Conservation (phyloP, 352 stramenopile genomes). For the Phytophthora gonapodyides region DNA sequence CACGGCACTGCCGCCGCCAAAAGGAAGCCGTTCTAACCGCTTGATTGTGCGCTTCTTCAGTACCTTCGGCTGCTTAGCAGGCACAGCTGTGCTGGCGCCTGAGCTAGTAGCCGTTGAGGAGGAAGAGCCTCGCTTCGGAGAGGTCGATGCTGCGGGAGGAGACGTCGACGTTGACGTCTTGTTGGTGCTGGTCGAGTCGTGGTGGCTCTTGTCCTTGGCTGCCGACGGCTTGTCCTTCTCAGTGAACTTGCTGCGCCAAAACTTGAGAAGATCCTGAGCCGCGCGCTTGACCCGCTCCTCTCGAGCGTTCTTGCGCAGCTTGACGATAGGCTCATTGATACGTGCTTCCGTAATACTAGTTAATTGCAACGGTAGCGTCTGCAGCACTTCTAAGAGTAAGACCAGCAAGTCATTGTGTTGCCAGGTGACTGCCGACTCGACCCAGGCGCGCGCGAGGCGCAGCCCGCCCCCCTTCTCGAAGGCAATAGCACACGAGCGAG, state of each 20-base stretch:
- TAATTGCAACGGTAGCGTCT: slow-evolving; percentile 81
- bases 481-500: slow-evolving; percentile 52
- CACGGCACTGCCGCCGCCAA: slow-evolving; percentile 52
- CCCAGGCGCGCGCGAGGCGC: slow-evolving; percentile 78
- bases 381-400: slow-evolving; percentile 80
- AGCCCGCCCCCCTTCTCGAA: slow-evolving; percentile 80
- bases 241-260: slow-evolving; percentile 85
- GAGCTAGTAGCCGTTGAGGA: slow-evolving; percentile 19
- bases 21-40: slow-evolving; percentile 72
- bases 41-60: slow-evolving; percentile 80
- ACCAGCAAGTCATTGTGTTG: slow-evolving; percentile 83
- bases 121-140: slow-evolving; percentile 4
- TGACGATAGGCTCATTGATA: slow-evolving; percentile 90
- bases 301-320: slow-evolving; percentile 77
- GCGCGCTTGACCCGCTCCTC: slow-evolving; percentile 81
- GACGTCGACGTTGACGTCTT: slow-evolving; percentile 22
- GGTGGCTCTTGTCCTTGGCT: slow-evolving; percentile 20
- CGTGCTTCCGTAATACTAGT: slow-evolving; percentile 86
- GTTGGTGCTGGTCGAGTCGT: slow-evolving; percentile 14
- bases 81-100: slow-evolving; percentile 15
- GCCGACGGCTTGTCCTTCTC: slow-evolving; percentile 73
- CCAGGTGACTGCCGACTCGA: slow-evolving; percentile 78
- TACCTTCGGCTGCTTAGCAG: slow-evolving; percentile 43
- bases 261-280: slow-evolving; percentile 85
- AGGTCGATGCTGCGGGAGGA: not conserved